A percentile compares a stretch with the other conserved stretches of the same genome.
phyloP scores from a whole-genome alignment of 257 asterid genomes.

The Phtheirospermum japonicum region DNA sequence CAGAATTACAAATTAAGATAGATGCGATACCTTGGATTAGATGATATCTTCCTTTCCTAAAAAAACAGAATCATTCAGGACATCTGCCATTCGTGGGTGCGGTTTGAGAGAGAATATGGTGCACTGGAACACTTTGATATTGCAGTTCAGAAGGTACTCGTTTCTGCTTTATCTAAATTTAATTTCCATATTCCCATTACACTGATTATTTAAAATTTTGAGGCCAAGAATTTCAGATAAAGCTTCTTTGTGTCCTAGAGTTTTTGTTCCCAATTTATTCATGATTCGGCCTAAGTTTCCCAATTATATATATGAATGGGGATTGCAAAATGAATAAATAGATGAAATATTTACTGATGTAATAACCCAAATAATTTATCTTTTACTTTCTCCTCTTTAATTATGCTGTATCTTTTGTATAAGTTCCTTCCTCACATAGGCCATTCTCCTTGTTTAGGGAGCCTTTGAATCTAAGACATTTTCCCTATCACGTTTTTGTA shows the following conservation, averaged over 20 bases:
- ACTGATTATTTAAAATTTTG: not conserved
- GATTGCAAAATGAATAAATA: slow-evolving; percentile 14
- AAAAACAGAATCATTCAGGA: slow-evolving; percentile 88
- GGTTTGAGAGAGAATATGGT: slow-evolving; percentile 92
- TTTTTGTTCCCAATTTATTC: not conserved
- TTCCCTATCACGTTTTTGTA: slow-evolving; percentile 34
- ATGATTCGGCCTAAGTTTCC: slow-evolving; percentile 3
- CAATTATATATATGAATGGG: slow-evolving; percentile 2
- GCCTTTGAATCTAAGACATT: slow-evolving; percentile 8
- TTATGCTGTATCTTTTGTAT: not conserved
- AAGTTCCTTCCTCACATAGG: too few relatives aligned
- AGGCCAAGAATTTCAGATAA: not conserved
- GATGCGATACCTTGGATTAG: slow-evolving; percentile 49
- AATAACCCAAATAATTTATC: not conserved
- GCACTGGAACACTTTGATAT: slow-evolving; percentile 77
- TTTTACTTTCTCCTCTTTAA: slow-evolving; percentile 2
- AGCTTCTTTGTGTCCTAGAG: not conserved
- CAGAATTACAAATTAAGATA: slow-evolving; percentile 17
- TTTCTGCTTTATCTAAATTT: slow-evolving; percentile 18
- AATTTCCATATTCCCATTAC: slow-evolving; percentile 15
- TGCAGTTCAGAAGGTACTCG: slow-evolving; percentile 77
- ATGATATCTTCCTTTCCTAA: slow-evolving; percentile 72
- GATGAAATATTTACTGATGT: slow-evolving; percentile 8
- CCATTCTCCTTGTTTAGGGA: not conserved
- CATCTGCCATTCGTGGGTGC: slow-evolving; percentile 86